Evolutionary conservation across 2,329 filamentous ascomycete species (phyloP).

Genomic region (Botrytis tulipae): DNA sequence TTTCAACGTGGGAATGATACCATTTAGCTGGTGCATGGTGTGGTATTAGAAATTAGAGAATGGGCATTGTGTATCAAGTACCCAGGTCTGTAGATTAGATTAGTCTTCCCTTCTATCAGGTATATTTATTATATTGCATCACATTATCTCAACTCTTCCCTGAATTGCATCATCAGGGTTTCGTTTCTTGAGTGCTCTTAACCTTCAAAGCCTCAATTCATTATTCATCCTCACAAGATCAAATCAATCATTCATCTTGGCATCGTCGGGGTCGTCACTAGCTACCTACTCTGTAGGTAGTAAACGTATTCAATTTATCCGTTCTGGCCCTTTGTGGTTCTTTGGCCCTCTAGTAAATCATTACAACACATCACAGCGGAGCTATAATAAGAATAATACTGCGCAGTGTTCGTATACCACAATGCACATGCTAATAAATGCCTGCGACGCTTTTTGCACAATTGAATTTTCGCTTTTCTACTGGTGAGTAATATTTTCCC

Average conservation of each 20-base stretch:
- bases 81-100: neutral
- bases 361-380: slow-evolving; percentile 6
- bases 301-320: neutral
- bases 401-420: neutral
- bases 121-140: neutral
- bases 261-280: neutral
- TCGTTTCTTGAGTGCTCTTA: neutral
- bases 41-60: neutral
- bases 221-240: neutral
- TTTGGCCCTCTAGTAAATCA: neutral
- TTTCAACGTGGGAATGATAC: neutral
- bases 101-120: neutral
- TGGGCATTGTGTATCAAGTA: neutral
- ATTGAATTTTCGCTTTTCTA: neutral
- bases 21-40: neutral
- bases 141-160: slow-evolving; percentile 10
- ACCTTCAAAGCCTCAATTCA: neutral
- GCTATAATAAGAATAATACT: neutral
- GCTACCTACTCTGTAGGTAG: too few relatives aligned
- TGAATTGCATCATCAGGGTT: slow-evolving; percentile 12
- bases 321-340: neutral
- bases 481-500: neutral
- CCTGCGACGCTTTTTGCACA: neutral
- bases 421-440: neutral
- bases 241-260: neutral